Evolutionary conservation across 345 rosid genomes (phyloP), one percentile per base, ranked within the genome.

Genomic region (Salix suchowensis): DNA sequence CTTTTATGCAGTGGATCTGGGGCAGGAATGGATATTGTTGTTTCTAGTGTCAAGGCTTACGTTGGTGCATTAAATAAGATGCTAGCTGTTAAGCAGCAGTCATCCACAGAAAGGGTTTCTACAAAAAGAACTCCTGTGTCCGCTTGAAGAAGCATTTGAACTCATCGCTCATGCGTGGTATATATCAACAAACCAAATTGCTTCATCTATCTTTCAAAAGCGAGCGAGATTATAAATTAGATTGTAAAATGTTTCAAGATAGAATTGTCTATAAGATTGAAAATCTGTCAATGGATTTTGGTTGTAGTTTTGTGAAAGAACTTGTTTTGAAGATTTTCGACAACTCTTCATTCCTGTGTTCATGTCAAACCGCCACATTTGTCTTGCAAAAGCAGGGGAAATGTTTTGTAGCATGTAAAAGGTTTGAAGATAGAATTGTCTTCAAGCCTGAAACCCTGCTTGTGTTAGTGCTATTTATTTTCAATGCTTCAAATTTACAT

Each of bases 31-130:
- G 99, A 96, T 78, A 84, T 96, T 64, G 92, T 87, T 55, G 99
- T 92, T 74, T 96, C 98, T 36, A 96, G 99, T 77, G 97, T 91
- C 62, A 96, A 84, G 89, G 97, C 98, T 26, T 92, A 96, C 73
- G 71, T 91, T 1, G 90, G 95, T 30, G 99, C 98, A 67, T 36
- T 93, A 48, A 96, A 96, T 86, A 96, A 93, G 84, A 92, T 96
- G 97, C 58, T 91, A n/a, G 88, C 93, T 50, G 88, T 91, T 75
- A 86, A 85, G 80, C 86, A 78, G 32, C 79, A 66, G 75, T 3
- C 74, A 36, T 76, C 87, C 2, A 65, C 50, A 13, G 77, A 78
- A 6, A 40, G 15, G 37, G 62, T 78, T 80, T 76, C 88, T 13
- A 74, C 74, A 19, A 78, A 82, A 67, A 82, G 65, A 67, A 80